Conservation (phyloP, 1,139 yeast genomes). For the Casaregolazyma suthepensis region DNA sequence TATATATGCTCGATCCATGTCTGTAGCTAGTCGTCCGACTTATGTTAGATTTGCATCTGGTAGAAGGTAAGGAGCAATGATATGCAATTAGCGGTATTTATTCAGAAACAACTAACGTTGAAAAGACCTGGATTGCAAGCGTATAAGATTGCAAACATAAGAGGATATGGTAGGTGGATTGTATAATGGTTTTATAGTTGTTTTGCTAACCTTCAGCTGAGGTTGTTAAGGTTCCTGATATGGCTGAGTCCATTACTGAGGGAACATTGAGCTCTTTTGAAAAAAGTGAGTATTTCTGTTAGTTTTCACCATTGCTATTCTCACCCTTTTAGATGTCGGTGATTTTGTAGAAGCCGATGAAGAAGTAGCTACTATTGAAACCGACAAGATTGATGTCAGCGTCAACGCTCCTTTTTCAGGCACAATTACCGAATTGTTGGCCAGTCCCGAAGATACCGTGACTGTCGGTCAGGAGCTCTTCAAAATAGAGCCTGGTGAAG, state of each 20-base stretch:
- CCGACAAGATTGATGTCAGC: conserved; percentile 96
- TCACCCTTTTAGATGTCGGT: conserved; percentile 51
- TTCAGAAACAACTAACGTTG: neutral
- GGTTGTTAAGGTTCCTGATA: conserved; percentile 86
- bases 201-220: conserved; percentile 19
- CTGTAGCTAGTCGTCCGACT: neutral
- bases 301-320: neutral
- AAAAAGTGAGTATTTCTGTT: conserved; percentile 22
- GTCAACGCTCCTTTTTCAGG: conserved; percentile 94
- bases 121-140: conserved; percentile 8
- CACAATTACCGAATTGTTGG: conserved; percentile 78
- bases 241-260: conserved; percentile 98
- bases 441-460: conserved; percentile 84
- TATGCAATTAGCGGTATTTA: neutral
- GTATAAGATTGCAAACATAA: conserved; percentile 2
- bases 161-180: conserved; percentile 12
- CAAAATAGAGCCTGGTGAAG: conserved; percentile 84
- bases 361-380: conserved; percentile 92
- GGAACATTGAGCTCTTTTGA: conserved; percentile 84
- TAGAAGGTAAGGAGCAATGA: neutral
- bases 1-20: neutral
- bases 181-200: neutral
- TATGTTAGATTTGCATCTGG: neutral
- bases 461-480: conserved; percentile 93
- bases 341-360: conserved; percentile 86